Evolutionary conservation across 2,329 filamentous ascomycete genomes (phyloP).

Genomic region (Sporothrix luriei): DNA sequence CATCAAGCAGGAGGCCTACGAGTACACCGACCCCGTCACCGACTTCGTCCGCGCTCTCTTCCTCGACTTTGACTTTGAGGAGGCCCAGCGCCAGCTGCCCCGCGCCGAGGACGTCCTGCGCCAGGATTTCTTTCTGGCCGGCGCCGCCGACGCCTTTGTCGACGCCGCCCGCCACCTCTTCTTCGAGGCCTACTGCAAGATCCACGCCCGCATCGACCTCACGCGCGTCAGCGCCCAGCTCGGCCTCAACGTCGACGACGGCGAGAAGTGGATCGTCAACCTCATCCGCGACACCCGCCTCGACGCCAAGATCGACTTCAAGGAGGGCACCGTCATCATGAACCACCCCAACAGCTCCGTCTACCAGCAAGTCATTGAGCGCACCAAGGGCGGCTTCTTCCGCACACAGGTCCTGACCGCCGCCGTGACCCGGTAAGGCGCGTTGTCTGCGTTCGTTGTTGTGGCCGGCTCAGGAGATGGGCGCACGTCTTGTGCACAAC

Average conservation of each 20-base stretch:
- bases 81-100: conserved; percentile 84
- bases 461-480: not conserved
- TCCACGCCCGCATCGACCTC: conserved; percentile 97
- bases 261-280: conserved; percentile 99
- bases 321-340: conserved; percentile 98
- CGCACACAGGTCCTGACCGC: conserved; percentile 88
- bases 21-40: conserved; percentile 94
- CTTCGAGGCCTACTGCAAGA: conserved; percentile 99
- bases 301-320: conserved; percentile 99
- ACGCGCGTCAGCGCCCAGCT: conserved; percentile 92
- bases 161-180: conserved; percentile 94
- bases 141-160: conserved; percentile 83
- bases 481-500: not conserved
- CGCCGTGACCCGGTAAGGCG: conserved; percentile 51
- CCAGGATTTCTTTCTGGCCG: conserved; percentile 92
- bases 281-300: conserved; percentile 96
- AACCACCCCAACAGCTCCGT: conserved; percentile 98
- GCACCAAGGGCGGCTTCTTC: conserved; percentile 99
- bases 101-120: conserved; percentile 90
- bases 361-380: conserved; percentile 98
- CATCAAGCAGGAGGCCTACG: conserved; percentile 94
- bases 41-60: conserved; percentile 96
- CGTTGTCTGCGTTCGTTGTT: not conserved
- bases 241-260: conserved; percentile 88
- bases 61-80: conserved; percentile 94